Evolutionary conservation across 768 basidiomycete genomes (phyloP).

Genomic region (Panus rudis): DNA sequence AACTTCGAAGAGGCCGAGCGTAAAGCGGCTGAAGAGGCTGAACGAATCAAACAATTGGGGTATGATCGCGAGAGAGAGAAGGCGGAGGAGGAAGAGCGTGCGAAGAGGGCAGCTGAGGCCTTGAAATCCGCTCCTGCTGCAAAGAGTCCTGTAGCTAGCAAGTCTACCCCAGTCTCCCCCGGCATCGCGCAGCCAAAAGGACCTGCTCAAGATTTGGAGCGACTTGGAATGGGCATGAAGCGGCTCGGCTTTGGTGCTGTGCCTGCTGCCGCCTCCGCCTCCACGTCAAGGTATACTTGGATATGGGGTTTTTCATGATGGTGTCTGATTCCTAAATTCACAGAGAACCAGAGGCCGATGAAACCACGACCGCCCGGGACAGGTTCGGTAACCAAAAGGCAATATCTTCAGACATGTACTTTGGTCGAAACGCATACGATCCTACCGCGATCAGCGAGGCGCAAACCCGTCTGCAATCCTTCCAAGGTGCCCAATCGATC

Average conservation of each 20-base stretch:
- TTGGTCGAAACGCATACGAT: constrained; percentile 86
- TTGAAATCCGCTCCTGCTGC: constrained; percentile 23
- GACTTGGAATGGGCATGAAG: constrained; percentile 65
- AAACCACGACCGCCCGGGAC: constrained; percentile 76
- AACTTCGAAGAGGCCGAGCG: constrained; percentile 94
- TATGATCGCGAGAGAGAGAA: constrained; percentile 85
- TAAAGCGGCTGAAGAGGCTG: constrained; percentile 86
- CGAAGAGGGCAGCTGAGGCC: constrained; percentile 48
- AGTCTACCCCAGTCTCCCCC: constrained; percentile 19
- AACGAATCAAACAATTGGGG: constrained; percentile 84
- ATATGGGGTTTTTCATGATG: no score
- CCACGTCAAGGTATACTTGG: no score
- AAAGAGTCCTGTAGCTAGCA: constrained; percentile 20
- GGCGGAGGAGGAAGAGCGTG: constrained; percentile 64
- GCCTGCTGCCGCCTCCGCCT: constrained; percentile 52
- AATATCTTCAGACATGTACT: constrained; percentile 98
- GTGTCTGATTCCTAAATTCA: constrained; percentile 25
- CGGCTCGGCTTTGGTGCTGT: constrained; percentile 82
- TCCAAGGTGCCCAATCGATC: constrained; percentile 89
- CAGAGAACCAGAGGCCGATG: constrained; percentile 36
- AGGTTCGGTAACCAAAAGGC: constrained; percentile 91
- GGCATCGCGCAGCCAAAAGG: constrained; percentile 30
- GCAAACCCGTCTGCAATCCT: constrained; percentile 70
- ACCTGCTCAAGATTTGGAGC: constrained; percentile 43
- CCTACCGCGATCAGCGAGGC: constrained; percentile 65